Base-by-base conservation (phyloP, 2,329 filamentous ascomycete genomes). In the Diaporthe vexans region DNA sequence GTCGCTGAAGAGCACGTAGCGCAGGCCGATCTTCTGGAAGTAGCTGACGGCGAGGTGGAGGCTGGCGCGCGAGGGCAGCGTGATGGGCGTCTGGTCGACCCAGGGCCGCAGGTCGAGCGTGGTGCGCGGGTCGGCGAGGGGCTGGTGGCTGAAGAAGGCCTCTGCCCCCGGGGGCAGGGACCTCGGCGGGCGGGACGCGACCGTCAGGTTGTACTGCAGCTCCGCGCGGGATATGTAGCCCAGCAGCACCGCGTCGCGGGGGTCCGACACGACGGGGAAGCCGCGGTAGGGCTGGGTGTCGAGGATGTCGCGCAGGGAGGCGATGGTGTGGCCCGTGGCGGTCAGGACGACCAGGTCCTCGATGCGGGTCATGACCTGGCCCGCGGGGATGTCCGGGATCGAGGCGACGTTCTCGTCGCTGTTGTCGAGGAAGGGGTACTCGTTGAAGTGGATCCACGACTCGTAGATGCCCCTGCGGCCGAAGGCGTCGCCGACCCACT, bases 11-110 rank as follows among this genome's bases (percentile, higher is more conserved):
- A 98, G 85, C 7, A 99, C 91, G 84, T 98, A 98, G 68, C 96
- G 90, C 76, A 99, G 85, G 26, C 97, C 97, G 11, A 99, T 90
- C 81, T 96, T 96, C 85, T 98, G 95, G 84, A 99, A 98, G 89
- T 99, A 97, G 73, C 90, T 92, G 33, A 97, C 92, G 4, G 94
- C 94, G n/a, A 98, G 89, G 81, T 95, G 92, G 75, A 99, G 91
- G 74, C 89, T 93, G 21, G 92, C 92, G 76, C 92, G 90, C 29
- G 91, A 92, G 56, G 95, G 94, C 24, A 98, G 88, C 0, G 97
- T 98, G 61, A 99, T 94, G 0, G 97, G 97, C 0, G 97, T 99
- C 83, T 98, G 96, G 83, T 99, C 97, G 95, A 99, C 98, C 97
- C 97, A 99, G 3, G 95, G 95, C 10, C 96, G 89, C 15, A 99